Conservation (phyloP, 176 grass and related monocot genomes). For the Saccharum spontaneum region DNA sequence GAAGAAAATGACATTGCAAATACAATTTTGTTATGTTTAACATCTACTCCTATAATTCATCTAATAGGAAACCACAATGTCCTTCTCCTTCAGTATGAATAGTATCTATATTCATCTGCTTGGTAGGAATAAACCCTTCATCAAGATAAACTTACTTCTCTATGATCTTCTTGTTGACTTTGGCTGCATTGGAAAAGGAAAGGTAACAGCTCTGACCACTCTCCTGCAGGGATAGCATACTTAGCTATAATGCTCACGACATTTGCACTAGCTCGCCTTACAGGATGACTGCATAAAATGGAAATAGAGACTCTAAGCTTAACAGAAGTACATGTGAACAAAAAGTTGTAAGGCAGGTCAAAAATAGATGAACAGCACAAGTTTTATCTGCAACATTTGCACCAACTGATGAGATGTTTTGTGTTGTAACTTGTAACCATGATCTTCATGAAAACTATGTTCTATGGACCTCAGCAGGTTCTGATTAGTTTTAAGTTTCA, state of each 20-base stretch:
- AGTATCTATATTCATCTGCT: background rate
- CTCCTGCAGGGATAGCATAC: constrained; percentile 86
- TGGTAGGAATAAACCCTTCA: background rate
- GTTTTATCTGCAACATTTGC: constrained; percentile 1
- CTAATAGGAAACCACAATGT: background rate
- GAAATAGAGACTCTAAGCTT: constrained; percentile 10
- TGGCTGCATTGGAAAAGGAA: constrained; percentile 98
- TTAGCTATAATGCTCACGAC: constrained; percentile 95
- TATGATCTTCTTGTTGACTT: constrained; percentile 94
- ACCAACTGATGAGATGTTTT: background rate
- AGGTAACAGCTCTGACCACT: constrained; percentile 89
- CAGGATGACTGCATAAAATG: constrained; percentile 65
- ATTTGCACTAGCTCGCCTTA: constrained; percentile 89
- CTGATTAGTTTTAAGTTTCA: background rate
- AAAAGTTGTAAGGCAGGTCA: background rate
- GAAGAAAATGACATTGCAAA: constrained; percentile 28
- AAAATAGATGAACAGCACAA: constrained; percentile 9
- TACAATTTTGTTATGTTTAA: constrained; percentile 13
- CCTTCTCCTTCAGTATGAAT: constrained; percentile 12
- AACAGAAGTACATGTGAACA: constrained; percentile 1
- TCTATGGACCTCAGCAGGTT: background rate
- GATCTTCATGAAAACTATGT: constrained; percentile 9
- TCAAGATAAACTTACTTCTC: constrained; percentile 64
- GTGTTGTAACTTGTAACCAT: background rate
- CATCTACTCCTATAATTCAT: background rate